Percentiles rank a stretch among this genome's conserved stretches.
Evolutionary conservation across 768 basidiomycete genomes (phyloP).

Genomic region (Harrya chromipes): DNA sequence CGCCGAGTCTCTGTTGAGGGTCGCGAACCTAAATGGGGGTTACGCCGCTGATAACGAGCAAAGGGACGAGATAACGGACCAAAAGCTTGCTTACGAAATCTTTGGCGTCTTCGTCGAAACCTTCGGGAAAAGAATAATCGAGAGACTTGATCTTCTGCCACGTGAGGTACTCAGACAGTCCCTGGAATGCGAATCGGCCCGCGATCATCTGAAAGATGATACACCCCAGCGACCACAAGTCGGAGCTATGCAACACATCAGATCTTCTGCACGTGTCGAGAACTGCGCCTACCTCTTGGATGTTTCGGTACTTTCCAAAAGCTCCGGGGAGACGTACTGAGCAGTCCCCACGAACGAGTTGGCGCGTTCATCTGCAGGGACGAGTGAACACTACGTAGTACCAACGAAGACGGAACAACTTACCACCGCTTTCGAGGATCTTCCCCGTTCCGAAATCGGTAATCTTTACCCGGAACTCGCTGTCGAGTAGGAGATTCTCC

Average conservation of each 20-base stretch:
- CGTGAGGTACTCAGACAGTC: constrained; percentile 87
- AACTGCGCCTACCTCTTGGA: constrained; percentile 58
- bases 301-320: constrained; percentile 70
- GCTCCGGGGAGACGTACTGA: constrained; percentile 86
- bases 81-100: constrained; percentile 78
- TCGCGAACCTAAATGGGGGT: constrained; percentile 48
- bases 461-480: constrained; percentile 84
- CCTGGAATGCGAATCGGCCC: constrained; percentile 89
- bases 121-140: constrained; percentile 84
- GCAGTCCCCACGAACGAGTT: constrained; percentile 88
- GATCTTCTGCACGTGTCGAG: background rate
- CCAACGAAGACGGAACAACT: constrained; percentile 20
- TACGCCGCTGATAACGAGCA: background rate
- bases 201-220: constrained; percentile 91
- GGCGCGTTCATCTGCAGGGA: constrained; percentile 45
- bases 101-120: constrained; percentile 76
- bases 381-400: background rate
- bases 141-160: constrained; percentile 91
- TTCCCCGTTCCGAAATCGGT: constrained; percentile 96
- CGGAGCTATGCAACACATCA: constrained; percentile 54
- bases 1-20: constrained; percentile 59
- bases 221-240: constrained; percentile 95
- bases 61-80: constrained; percentile 36
- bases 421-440: constrained; percentile 56
- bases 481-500: constrained; percentile 89